Base-by-base conservation (phyloP, 2,329 filamentous ascomycete genomes). In the Fusarium duplospermum region DNA sequence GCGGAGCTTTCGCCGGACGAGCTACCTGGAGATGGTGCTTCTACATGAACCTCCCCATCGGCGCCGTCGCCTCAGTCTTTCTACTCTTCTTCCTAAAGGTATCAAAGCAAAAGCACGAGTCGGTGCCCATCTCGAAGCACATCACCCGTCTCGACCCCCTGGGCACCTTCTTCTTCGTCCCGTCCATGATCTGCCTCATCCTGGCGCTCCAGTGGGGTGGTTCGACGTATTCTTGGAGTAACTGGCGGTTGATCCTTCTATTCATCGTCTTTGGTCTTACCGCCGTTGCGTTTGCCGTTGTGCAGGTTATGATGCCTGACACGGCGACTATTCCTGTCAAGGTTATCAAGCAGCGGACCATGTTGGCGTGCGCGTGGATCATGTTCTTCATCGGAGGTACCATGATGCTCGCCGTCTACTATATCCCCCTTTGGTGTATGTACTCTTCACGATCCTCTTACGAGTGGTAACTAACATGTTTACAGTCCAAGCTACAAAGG, bases 131-230 rank as follows among this genome's bases (percentile, higher is more conserved):
- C 35, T 78, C 78, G 62, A 79, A 85, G 64, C 87, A 89, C 59
- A 77, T 90, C 62, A 82, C 84, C 71, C 86, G 88, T 1, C 83
- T 91, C 58, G 90, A 92, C 66, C 89, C 89, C 0, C 77, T 91
- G 2, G 90, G 91, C 29, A 91, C 89, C 9, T 77, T 88, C 16
- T 86, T 91, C 79, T 89, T 93, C 71, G 80, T 92, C 18, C 90
- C 90, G 0, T 86, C 86, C 35, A 85, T 91, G 42, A 84, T 91
- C 16, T 90, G 86, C 70, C 87, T 92, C 40, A 81, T 93, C 4
- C 82, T 93, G 6, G 90, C 90, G 1, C 83, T 93, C 36, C 88
- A 92, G 76, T 92, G 90, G 90, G 89, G 89, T 61, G 89, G 89
- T 4, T 84, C 85, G 3, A 84, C 80, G 3, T 88, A 90, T 73